A percentile compares a stretch with the other conserved stretches of the same genome.
These are phyloP conservation scores for Gossypium davidsonii DNA, from an alignment of 441 rosid genomes.

Conservation along the genomic window DNA sequence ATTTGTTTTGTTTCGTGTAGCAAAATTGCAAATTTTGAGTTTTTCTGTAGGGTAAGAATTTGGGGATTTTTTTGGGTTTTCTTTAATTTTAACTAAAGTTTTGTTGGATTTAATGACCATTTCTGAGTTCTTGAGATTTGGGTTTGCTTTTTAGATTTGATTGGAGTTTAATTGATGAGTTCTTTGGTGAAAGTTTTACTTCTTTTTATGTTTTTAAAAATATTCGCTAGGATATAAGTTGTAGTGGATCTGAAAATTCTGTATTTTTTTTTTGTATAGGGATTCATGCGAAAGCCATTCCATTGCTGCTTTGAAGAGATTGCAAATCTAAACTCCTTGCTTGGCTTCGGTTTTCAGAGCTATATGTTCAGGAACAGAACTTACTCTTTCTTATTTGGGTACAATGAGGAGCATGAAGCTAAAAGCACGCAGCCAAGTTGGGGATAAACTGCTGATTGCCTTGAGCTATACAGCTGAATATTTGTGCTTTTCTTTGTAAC, in stretches of 20 bases:
- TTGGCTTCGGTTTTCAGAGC: conserved; percentile 31
- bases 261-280: conserved; percentile 20
- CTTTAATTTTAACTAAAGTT: background rate
- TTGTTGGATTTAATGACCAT: conserved; percentile 6
- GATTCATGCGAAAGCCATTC: conserved; percentile 29
- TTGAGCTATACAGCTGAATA: conserved; percentile 19
- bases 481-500: conserved; percentile 26
- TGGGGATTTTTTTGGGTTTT: conserved; percentile 4
- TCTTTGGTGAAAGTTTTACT: conserved; percentile 1
- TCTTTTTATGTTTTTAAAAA: background rate
- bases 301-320: conserved; percentile 34
- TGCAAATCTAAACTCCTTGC: conserved; percentile 45
- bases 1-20: conserved; percentile 4
- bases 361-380: conserved; percentile 32
- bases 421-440: conserved; percentile 25
- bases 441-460: conserved; percentile 32
- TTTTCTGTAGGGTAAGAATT: conserved; percentile 19
- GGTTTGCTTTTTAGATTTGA: conserved; percentile 18
- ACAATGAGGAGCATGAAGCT: conserved; percentile 29
- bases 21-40: conserved; percentile 12
- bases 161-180: conserved; percentile 21
- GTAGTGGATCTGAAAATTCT: conserved; percentile 43
- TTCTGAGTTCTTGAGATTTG: conserved; percentile 18
- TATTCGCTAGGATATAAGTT: conserved; percentile 9
- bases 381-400: conserved; percentile 21